Base-by-base conservation (phyloP, 2,329 filamentous ascomycete genomes). In the Thielaviopsis musarum region DNA sequence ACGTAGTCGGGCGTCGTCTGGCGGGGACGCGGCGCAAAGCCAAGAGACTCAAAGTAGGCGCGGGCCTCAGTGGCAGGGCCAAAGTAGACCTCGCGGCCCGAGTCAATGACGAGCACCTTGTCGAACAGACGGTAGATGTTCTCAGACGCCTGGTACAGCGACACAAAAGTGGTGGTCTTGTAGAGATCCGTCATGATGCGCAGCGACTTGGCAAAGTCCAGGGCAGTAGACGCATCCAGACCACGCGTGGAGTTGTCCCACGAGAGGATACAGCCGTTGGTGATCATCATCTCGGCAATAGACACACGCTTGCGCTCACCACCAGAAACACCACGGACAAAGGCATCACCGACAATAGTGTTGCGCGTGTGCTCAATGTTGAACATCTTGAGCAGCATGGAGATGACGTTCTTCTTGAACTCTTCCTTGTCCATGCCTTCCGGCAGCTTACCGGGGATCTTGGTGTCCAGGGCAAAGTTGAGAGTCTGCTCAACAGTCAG, bases 401-500 rank as follows among this genome's bases (percentile, higher is more conserved):
- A 77, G 62, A 91, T 77, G 60, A 94, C 82, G 65, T 83, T 82
- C 56, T 86, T 77, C 73, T 91, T 91, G 74, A 91, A 91, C 17
- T 86, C 83, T 5, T 72, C 69, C 68, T 87, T 86, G 48, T 80
- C 83, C 65, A 93, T 78, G 22, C 87, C 88, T 3, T 77, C 80
- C 0, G 88, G 87, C 54, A 88, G 77, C 70, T 91, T 90, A 17
- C 85, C 84, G 5, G 91, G 89, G 15, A 88, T 84, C 71, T 94
- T 95, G 34, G 84, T 87, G 66, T 93, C 87, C 3, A 94, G 73
- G 0, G 90, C 90, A 67, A 95, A 95, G 0, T 81, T 83, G 0
- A 95, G 78, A 0, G 91, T 95, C 69, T 95, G 88, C 59, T 87
- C 85, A 2, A 95, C 91, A 0, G 89, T 93, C 24, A 96, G 75